Evolutionary conservation across 768 basidiomycete species (phyloP).

Genomic region (Lentinula aciculospora): DNA sequence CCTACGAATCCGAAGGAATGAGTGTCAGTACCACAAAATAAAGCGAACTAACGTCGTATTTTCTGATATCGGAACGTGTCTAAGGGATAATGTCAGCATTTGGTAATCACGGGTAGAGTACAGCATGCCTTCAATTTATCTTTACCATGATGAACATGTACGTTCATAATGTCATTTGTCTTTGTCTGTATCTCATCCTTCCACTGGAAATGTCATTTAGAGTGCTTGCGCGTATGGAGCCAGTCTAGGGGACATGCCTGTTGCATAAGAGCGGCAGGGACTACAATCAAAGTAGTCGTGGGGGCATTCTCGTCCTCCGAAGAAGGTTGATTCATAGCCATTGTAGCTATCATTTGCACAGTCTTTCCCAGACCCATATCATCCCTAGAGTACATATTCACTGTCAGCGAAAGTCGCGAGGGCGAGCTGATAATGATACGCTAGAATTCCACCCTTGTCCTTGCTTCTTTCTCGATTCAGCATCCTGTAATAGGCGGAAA

Average conservation of each 20-base stretch:
- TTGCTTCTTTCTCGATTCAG: slow-evolving; percentile 48
- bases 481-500: slow-evolving; percentile 42
- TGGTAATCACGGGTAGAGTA: not conserved
- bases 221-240: not conserved
- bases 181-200: slow-evolving; percentile 69
- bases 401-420: no score
- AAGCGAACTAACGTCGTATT: slow-evolving; percentile 39
- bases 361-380: slow-evolving; percentile 77
- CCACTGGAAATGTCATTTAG: slow-evolving; percentile 38
- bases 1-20: slow-evolving; percentile 24
- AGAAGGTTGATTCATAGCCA: slow-evolving; percentile 58
- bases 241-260: slow-evolving; percentile 36
- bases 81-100: slow-evolving; percentile 11
- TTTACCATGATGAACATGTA: slow-evolving; percentile 69
- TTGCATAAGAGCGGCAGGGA: slow-evolving; percentile 67
- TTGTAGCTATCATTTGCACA: slow-evolving; percentile 76
- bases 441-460: slow-evolving; percentile 61
- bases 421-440: slow-evolving; percentile 21
- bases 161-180: slow-evolving; percentile 54
- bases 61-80: slow-evolving; percentile 41
- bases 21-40: not conserved
- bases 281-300: slow-evolving; percentile 66
- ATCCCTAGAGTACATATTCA: slow-evolving; percentile 32
- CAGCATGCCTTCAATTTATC: slow-evolving; percentile 52
- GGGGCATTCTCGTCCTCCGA: slow-evolving; percentile 29